Percentiles rank a stretch among this genome's conserved stretches.
Conservation (phyloP, 345 rosid genomes). For the Eucalyptus dawsonii region DNA sequence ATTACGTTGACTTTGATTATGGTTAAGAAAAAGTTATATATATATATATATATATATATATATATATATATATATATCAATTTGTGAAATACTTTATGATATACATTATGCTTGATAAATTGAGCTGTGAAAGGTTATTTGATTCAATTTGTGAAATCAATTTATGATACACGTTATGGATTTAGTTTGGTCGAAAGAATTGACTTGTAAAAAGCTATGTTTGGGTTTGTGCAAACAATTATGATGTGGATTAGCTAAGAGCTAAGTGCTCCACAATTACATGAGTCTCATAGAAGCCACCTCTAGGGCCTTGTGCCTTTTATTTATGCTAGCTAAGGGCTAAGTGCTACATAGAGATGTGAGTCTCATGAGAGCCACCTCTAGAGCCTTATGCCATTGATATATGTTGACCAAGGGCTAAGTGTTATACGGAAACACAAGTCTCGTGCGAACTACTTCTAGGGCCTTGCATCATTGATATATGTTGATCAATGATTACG, state of each 20-base stretch:
- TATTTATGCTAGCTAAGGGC: not conserved
- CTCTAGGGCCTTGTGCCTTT: rapidly evolving
- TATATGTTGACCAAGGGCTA: too few species aligned
- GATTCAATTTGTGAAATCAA: not conserved
- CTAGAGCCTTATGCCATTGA: too few species aligned
- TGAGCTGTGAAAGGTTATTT: not conserved
- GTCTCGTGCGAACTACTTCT: too few species aligned
- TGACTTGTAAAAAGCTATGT: not conserved
- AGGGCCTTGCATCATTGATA: too few species aligned
- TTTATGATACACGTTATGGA: not conserved
- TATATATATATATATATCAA: too few species aligned
- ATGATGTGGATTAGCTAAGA: not conserved
- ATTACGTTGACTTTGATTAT: not conserved
- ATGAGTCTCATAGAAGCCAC: not conserved
- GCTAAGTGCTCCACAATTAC: not conserved
- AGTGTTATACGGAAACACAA: rapidly evolving
- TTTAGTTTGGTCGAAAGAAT: not conserved
- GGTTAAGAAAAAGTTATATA: not conserved
- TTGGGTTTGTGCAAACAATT: not conserved
- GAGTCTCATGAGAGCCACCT: rapidly evolving
- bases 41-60: too few species aligned
- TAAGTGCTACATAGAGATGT: not conserved
- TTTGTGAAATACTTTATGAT: too few species aligned
- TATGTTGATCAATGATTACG: too few species aligned
- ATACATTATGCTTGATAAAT: rapidly evolving